These are phyloP conservation scores for Penicillium pancosmium DNA, from an alignment of 495 filamentous ascomycete species.

Conservation along the genomic window DNA sequence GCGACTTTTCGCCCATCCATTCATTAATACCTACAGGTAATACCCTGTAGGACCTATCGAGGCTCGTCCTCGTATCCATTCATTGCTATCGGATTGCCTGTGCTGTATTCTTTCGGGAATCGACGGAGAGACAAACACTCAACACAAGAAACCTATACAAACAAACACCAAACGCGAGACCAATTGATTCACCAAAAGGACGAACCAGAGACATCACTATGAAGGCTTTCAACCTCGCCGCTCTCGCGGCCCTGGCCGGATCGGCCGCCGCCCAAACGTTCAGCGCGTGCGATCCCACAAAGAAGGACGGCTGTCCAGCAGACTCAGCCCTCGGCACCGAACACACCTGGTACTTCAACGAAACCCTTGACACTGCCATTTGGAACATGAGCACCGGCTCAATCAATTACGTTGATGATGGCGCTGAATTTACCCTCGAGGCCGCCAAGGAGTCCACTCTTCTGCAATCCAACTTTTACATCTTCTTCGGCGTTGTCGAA, in stretches of 20 bases:
- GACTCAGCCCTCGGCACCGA: slow-evolving; percentile 69
- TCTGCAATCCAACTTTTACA: slow-evolving; percentile 74
- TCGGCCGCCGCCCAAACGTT: slow-evolving; percentile 43
- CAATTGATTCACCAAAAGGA: neutral
- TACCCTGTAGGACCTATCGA: slow-evolving; percentile 11
- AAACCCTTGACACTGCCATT: slow-evolving; percentile 48
- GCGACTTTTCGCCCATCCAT: slow-evolving; percentile 39
- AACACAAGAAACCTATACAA: neutral
- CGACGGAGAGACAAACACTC: neutral
- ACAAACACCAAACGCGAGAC: neutral
- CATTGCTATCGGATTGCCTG: slow-evolving; percentile 11
- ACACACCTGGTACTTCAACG: slow-evolving; percentile 64
- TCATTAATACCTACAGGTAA: slow-evolving; percentile 26
- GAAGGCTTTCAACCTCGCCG: slow-evolving; percentile 29
- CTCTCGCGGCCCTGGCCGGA: slow-evolving; percentile 30
- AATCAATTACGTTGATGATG: slow-evolving; percentile 56
- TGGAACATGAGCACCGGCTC: slow-evolving; percentile 68
- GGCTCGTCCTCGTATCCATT: slow-evolving; percentile 23
- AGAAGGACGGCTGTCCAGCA: slow-evolving; percentile 60
- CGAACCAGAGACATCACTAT: slow-evolving; percentile 16
- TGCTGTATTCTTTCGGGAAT: slow-evolving; percentile 3
- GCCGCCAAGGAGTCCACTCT: slow-evolving; percentile 70
- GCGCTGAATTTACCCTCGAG: slow-evolving; percentile 70
- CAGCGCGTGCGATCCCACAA: slow-evolving; percentile 67
- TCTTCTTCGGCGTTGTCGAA: slow-evolving; percentile 82